A percentile compares a stretch with the other conserved stretches of the same genome.
Conservation (phyloP, 495 filamentous ascomycete genomes). For the Chaetomium fimeti region DNA sequence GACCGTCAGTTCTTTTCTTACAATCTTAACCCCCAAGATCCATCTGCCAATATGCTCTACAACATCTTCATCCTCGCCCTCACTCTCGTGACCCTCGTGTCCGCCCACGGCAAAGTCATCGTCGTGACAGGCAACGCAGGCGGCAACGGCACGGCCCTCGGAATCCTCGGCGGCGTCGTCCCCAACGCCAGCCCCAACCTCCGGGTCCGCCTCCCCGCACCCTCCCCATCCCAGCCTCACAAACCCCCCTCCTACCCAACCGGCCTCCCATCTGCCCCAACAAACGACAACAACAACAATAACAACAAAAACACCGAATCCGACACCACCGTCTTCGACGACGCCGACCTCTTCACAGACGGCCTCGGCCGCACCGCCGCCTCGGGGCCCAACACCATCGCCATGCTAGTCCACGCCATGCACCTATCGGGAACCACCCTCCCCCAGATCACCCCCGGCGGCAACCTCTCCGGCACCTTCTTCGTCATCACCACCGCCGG, state of each 20-base stretch:
- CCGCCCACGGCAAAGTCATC: slow-evolving; percentile 34
- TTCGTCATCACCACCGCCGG: slow-evolving; percentile 45
- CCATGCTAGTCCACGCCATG: slow-evolving; percentile 32
- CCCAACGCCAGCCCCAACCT: slow-evolving; percentile 26
- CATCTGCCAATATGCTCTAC: slow-evolving; percentile 20
- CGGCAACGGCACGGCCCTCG: slow-evolving; percentile 33
- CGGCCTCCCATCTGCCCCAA: background rate
- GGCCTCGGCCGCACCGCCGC: slow-evolving; percentile 29
- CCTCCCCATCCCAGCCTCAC: background rate
- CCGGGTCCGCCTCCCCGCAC: slow-evolving; percentile 2
- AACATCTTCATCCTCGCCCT: slow-evolving; percentile 23
- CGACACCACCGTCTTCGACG: slow-evolving; percentile 33
- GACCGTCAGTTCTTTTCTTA: background rate
- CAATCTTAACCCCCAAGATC: background rate
- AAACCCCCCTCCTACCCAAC: background rate
- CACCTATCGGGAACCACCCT: slow-evolving; percentile 37
- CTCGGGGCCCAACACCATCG: slow-evolving; percentile 27
- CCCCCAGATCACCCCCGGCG: slow-evolving; percentile 39
- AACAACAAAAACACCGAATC: background rate
- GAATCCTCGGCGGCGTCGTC: slow-evolving; percentile 30
- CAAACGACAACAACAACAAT: background rate
- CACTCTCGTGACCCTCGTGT: slow-evolving; percentile 24
- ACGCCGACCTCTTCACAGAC: slow-evolving; percentile 24
- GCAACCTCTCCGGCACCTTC: slow-evolving; percentile 36
- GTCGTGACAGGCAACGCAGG: slow-evolving; percentile 30